Evolutionary conservation across 1,284 basidiomycete genomes (phyloP).

Genomic region (Inonotus obliquus): DNA sequence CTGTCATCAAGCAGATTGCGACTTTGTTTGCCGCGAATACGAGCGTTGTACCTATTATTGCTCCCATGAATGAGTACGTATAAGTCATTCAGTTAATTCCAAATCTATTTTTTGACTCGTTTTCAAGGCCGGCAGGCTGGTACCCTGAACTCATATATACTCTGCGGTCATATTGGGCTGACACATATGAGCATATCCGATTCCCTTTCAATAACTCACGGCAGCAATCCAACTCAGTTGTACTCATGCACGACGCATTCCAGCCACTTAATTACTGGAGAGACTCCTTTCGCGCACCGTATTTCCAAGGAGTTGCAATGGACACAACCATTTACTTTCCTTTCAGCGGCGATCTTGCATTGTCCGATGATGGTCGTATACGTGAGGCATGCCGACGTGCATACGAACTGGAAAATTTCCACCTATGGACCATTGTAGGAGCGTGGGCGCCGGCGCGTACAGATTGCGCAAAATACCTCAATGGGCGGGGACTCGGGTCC

Average conservation of each 20-base stretch:
- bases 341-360: constrained; percentile 59
- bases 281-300: constrained; percentile 56
- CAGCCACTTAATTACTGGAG: constrained; percentile 73
- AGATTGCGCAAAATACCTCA: constrained; percentile 81
- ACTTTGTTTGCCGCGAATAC: constrained; percentile 52
- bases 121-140: constrained; percentile 72
- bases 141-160: constrained; percentile 47
- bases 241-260: constrained; percentile 85
- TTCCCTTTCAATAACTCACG: constrained; percentile 67
- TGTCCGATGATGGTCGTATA: constrained; percentile 59
- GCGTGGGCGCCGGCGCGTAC: constrained; percentile 83
- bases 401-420: constrained; percentile 43
- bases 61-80: constrained; percentile 70
- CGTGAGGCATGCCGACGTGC: constrained; percentile 52
- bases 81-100: neutral
- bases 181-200: constrained; percentile 71
- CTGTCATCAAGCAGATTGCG: constrained; percentile 61
- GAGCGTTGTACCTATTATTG: constrained; percentile 66
- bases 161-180: constrained; percentile 67
- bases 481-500: constrained; percentile 64
- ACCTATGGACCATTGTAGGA: constrained; percentile 76
- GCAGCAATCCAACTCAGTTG: constrained; percentile 55
- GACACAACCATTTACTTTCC: constrained; percentile 85
- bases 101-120: constrained; percentile 25
- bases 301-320: constrained; percentile 68